A percentile compares a stretch with the other conserved stretches of the same genome.
These are phyloP conservation scores for Drechslerella dactyloides DNA, from an alignment of 2,329 filamentous ascomycete genomes.

Conservation along the genomic window DNA sequence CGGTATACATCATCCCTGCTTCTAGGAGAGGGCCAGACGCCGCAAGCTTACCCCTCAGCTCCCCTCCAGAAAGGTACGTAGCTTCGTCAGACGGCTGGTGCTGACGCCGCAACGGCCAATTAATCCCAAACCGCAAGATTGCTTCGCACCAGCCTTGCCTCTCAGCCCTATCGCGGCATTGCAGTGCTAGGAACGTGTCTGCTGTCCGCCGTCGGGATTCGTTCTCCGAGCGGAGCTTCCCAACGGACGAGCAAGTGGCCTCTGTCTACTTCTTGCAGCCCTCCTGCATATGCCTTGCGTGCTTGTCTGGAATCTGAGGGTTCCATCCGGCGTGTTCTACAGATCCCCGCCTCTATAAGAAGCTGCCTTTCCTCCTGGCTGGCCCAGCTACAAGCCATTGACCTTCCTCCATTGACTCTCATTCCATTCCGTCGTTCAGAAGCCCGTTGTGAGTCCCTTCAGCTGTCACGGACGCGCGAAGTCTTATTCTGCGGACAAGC, in stretches of 20 bases:
- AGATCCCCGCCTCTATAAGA: not conserved
- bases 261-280: not conserved
- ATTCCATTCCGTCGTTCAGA: not conserved
- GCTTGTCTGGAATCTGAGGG: not conserved
- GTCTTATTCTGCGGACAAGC: no score
- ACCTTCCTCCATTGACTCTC: not conserved
- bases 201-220: slow-evolving; percentile 20
- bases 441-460: not conserved
- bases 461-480: not conserved
- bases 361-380: not conserved
- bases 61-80: not conserved
- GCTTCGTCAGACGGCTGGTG: not conserved
- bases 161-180: slow-evolving; percentile 4
- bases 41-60: not conserved
- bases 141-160: slow-evolving; percentile 6
- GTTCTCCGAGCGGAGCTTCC: not conserved
- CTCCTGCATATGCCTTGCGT: not conserved
- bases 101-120: not conserved
- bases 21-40: not conserved
- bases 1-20: not conserved
- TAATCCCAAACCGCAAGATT: not conserved
- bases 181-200: slow-evolving; percentile 28
- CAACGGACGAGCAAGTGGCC: not conserved
- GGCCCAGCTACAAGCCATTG: not conserved
- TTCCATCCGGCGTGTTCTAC: not conserved